These are phyloP conservation scores for Scenedesmus sp. DNA, from an alignment of 163 green algal genomes.

Conservation along the genomic window DNA sequence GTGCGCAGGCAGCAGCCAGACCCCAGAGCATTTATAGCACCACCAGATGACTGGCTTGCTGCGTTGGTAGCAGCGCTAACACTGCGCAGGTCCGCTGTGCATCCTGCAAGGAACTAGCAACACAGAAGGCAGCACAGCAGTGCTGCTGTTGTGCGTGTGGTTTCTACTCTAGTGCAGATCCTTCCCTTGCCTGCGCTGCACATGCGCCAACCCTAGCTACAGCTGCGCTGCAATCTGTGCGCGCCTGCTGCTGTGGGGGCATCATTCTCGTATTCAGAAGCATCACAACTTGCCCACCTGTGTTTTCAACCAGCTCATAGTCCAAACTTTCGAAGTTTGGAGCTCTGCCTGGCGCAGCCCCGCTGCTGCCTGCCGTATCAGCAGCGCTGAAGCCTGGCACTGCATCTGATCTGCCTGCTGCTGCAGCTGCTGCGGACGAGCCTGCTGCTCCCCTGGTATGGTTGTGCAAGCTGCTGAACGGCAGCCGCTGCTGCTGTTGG, in stretches of 20 bases:
- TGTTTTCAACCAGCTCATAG: constrained; percentile 78
- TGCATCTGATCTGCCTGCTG: not conserved
- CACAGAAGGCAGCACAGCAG: not conserved
- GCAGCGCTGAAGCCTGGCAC: not conserved
- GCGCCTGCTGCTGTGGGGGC: not conserved
- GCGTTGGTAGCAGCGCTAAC: not conserved
- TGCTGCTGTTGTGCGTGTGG: not conserved
- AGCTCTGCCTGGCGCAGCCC: not conserved
- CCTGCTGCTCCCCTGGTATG: not conserved
- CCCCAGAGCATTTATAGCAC: not conserved
- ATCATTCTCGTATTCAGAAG: not conserved
- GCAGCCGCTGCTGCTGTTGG: not conserved
- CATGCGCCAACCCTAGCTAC: not conserved
- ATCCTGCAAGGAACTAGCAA: not conserved
- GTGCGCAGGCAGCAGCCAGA: not conserved
- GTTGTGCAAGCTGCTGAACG: not conserved
- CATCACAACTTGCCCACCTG: not conserved
- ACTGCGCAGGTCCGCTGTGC: not conserved
- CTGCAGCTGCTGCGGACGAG: not conserved
- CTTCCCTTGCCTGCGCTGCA: not conserved
- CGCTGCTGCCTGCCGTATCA: not conserved
- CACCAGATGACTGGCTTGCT: not conserved
- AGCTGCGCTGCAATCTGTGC: not conserved
- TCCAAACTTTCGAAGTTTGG: constrained; percentile 71
- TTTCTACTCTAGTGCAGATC: no score